Percentiles rank a stretch among this genome's conserved stretches.
Conservation (phyloP, 2,329 filamentous ascomycete species). For the Rosellinia necatrix region DNA sequence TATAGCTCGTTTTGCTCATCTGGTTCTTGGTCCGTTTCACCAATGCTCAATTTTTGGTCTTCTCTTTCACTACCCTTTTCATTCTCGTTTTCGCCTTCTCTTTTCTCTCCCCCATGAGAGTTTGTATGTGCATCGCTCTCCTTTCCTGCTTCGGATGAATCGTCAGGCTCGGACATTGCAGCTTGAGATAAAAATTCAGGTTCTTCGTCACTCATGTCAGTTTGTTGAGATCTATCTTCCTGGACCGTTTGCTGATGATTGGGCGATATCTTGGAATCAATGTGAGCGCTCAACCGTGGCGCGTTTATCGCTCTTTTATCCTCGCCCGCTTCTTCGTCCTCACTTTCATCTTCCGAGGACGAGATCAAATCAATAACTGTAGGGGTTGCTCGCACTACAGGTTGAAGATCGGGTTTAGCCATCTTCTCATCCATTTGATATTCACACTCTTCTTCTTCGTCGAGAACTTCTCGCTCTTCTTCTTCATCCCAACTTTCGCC, state of each 20-base stretch:
- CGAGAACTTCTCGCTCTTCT: slow-evolving; percentile 18
- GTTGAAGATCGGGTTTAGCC: background rate
- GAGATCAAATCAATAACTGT: slow-evolving; percentile 33
- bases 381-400: slow-evolving; percentile 15
- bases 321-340: slow-evolving; percentile 19
- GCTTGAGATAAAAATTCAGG: slow-evolving; percentile 13
- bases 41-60: slow-evolving; percentile 27
- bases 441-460: slow-evolving; percentile 22
- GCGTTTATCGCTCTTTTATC: background rate
- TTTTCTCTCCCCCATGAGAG: slow-evolving; percentile 19
- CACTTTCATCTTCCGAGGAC: slow-evolving; percentile 33
- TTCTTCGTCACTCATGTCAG: background rate
- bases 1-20: slow-evolving; percentile 11
- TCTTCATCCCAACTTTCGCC: slow-evolving; percentile 35
- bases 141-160: background rate
- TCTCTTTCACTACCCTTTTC: slow-evolving; percentile 24
- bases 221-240: background rate
- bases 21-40: slow-evolving; percentile 26
- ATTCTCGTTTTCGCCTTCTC: slow-evolving; percentile 28
- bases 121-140: background rate
- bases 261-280: slow-evolving; percentile 6
- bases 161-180: slow-evolving; percentile 5
- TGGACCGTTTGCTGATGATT: background rate
- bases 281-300: slow-evolving; percentile 3
- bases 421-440: slow-evolving; percentile 18